Evolutionary conservation across 2,329 filamentous ascomycete genomes (phyloP), one percentile per base, ranked within the genome.

Genomic region (Dryadomyces sulphureus): DNA sequence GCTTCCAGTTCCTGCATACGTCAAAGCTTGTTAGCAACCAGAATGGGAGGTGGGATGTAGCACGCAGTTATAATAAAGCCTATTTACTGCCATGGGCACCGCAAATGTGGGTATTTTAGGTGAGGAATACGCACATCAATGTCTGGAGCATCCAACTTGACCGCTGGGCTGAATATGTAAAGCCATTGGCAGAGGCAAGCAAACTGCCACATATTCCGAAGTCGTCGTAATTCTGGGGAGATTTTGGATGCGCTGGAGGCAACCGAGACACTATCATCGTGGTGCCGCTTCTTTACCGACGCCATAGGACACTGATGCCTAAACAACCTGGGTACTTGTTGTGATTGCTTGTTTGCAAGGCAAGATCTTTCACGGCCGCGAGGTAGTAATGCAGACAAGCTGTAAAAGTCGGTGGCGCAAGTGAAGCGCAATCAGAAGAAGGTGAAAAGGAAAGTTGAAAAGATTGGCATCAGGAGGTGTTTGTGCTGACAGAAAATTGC

Each of bases 181-280:
- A 96, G 85, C 74, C 88, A 98, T 65, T 98, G 90, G 65, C 83
- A 88, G 7, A 96, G 68, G 57, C 88, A 90, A 50, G 90, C 86
- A 64, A 96, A 95, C 62, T 95, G 84, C 89, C 90, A 96, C 73
- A 85, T 88, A 60, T 85, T 92, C 52, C 90, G 79, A 54, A 96
- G 74, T 5, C 42, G 42, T 6, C 4, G 65, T 60, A 2, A 55
- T 20, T 43, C 54, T 7, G 55, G 48, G 7, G 48, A 45, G 32
- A 54, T 59, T 20, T 58, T 17, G 5, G 27, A 17, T 16, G 40
- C 12, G 7, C 22, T 25, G 12, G 49, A 52, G 53, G 60, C 39
- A 52, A 60, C 52, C 50, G 57, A 49, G 43, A 65, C 65, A 53
- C 62, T 60, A 53, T 72, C 67, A 16, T 45, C 34, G 21, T 39